Conservation (phyloP, 805 yeast genomes). For the Wickerhamiella siamensis region DNA sequence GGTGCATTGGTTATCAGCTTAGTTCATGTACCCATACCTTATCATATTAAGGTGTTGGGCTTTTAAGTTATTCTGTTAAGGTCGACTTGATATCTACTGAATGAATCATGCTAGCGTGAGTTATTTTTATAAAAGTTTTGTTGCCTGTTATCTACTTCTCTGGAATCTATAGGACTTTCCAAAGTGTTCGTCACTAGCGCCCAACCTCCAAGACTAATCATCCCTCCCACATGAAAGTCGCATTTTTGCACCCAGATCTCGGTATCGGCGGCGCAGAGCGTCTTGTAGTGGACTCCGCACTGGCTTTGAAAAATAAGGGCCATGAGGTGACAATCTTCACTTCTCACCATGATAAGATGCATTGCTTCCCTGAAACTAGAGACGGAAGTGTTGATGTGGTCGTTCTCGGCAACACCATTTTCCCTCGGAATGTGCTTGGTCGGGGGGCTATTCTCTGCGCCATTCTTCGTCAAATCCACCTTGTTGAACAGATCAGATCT, state of each 20-base stretch:
- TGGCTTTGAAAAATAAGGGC: slow-evolving; percentile 58
- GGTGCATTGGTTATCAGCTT: too few relatives aligned
- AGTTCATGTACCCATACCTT: too few relatives aligned
- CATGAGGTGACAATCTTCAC: slow-evolving; percentile 61
- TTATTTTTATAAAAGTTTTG: too few relatives aligned
- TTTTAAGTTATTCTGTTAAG: too few relatives aligned
- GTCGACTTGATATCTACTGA: too few relatives aligned
- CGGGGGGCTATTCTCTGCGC: slow-evolving; percentile 71
- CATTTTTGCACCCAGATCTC: slow-evolving; percentile 87
- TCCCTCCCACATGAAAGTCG: slow-evolving; percentile 37
- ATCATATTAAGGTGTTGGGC: too few relatives aligned
- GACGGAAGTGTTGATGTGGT: slow-evolving; percentile 41
- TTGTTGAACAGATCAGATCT: slow-evolving; percentile 32
- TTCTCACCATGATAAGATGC: slow-evolving; percentile 75
- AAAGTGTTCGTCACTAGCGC: too few relatives aligned
- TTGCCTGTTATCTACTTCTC: too few relatives aligned
- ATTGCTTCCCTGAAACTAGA: slow-evolving; percentile 82
- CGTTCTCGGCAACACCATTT: slow-evolving; percentile 64
- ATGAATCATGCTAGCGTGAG: too few relatives aligned
- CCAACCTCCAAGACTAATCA: not conserved
- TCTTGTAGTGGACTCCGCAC: slow-evolving; percentile 89
- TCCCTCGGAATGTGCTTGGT: slow-evolving; percentile 59
- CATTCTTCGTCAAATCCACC: slow-evolving; percentile 61
- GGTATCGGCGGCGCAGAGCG: slow-evolving; percentile 98
- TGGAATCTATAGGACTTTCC: too few relatives aligned